Evolutionary conservation across 306 rosid species (phyloP).

Genomic region (Medicago lupulina): DNA sequence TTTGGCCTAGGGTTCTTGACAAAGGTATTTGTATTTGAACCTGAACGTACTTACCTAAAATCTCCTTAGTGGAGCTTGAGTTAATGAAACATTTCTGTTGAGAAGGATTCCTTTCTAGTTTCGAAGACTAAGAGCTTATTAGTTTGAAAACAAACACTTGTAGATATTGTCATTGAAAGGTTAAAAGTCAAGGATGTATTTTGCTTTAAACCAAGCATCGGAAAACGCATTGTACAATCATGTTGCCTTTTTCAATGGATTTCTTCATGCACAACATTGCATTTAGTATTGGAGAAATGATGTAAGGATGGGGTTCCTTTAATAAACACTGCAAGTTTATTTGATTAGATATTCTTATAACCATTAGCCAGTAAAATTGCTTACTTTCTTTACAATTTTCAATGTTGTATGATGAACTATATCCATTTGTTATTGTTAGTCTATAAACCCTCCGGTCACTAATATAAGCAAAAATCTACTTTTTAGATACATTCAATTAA

Average conservation of each 20-base stretch:
- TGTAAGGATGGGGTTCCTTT: background rate
- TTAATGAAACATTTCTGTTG: background rate
- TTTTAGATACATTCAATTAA: too few species aligned
- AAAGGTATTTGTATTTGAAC: background rate
- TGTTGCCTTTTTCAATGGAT: background rate
- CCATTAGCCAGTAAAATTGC: background rate
- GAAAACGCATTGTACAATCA: background rate
- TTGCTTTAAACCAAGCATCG: background rate
- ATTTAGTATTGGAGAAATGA: conserved; percentile 1
- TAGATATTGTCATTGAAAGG: background rate
- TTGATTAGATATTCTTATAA: background rate
- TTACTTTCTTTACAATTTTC: background rate
- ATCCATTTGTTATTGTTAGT: background rate
- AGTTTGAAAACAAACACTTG: background rate
- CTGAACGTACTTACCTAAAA: background rate
- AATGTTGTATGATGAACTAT: background rate
- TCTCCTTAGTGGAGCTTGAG: background rate
- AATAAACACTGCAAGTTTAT: background rate
- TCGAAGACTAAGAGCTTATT: background rate
- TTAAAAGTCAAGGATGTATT: background rate
- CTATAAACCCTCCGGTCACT: too few species aligned
- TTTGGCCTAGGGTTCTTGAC: background rate
- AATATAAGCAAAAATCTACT: too few species aligned
- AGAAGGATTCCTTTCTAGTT: background rate
- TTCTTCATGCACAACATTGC: background rate